A percentile compares a stretch with the other conserved stretches of the same genome.
These are phyloP conservation scores for Neonectria coccinea DNA, from an alignment of 2,329 filamentous ascomycete species.

Conservation along the genomic window DNA sequence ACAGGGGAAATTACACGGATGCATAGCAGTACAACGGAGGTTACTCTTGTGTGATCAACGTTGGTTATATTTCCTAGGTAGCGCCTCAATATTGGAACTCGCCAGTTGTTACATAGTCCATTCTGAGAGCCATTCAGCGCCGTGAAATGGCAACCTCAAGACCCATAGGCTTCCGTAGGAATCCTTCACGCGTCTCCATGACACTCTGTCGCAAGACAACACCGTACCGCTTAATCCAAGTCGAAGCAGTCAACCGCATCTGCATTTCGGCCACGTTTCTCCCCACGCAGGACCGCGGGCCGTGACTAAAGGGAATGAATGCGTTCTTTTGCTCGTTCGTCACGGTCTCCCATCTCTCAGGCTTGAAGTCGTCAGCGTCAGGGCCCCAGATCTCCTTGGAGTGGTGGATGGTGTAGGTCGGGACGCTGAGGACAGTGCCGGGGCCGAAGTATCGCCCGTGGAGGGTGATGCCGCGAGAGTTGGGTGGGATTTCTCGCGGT, in stretches of 20 bases:
- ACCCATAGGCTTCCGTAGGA: conserved; percentile 81
- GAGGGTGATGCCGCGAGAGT: conserved; percentile 73
- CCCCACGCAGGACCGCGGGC: conserved; percentile 78
- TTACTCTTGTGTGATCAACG: too few species aligned
- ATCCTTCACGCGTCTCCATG: conserved; percentile 83
- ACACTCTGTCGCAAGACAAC: conserved; percentile 65
- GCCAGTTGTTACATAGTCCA: not conserved
- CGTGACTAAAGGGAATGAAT: conserved; percentile 81
- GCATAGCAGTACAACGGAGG: too few species aligned
- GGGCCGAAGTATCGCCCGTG: conserved; percentile 77
- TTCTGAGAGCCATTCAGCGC: conserved; percentile 13
- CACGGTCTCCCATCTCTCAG: conserved; percentile 76
- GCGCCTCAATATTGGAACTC: too few species aligned
- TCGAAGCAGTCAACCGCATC: conserved; percentile 79
- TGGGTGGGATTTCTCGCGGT: conserved; percentile 76
- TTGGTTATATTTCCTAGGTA: too few species aligned
- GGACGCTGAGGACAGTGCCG: conserved; percentile 83
- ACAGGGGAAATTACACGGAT: too few species aligned
- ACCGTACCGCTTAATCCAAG: conserved; percentile 68
- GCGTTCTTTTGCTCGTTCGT: conserved; percentile 77
- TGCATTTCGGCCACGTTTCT: conserved; percentile 91
- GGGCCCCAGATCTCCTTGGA: conserved; percentile 78
- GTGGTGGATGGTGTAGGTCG: conserved; percentile 86
- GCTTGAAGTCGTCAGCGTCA: conserved; percentile 78
- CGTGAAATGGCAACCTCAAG: conserved; percentile 57